phyloP scores from a whole-genome alignment of 495 filamentous ascomycete genomes.

The Geoglossum glabrum region DNA sequence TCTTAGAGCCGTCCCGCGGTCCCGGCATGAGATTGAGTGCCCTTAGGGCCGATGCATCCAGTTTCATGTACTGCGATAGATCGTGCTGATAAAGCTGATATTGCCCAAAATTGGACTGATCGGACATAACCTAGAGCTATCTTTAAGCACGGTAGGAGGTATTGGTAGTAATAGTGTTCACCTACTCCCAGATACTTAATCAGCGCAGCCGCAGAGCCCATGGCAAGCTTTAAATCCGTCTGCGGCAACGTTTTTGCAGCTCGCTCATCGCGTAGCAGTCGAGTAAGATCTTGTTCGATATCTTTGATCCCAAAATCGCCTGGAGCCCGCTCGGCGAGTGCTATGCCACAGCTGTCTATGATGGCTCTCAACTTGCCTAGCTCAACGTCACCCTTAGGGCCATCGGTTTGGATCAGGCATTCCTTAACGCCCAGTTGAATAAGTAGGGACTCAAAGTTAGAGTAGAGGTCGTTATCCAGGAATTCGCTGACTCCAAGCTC shows the following conservation, averaged over 20 bases:
- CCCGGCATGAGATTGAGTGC: conserved; percentile 96
- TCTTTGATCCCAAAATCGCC: conserved; percentile 76
- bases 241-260: conserved; percentile 61
- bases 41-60: conserved; percentile 84
- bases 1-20: conserved; percentile 80
- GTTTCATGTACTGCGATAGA: conserved; percentile 93
- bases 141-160: neutral
- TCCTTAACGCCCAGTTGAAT: conserved; percentile 95
- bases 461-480: conserved; percentile 92
- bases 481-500: conserved; percentile 97
- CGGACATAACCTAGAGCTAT: conserved; percentile 32
- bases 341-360: conserved; percentile 78
- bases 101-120: conserved; percentile 86
- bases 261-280: conserved; percentile 69
- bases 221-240: conserved; percentile 87
- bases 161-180: neutral
- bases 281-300: conserved; percentile 85
- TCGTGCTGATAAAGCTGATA: conserved; percentile 97
- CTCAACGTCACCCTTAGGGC: conserved; percentile 55
- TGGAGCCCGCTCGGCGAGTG: conserved; percentile 54
- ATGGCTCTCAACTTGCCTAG: conserved; percentile 71
- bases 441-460: conserved; percentile 88
- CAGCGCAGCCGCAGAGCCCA: conserved; percentile 83
- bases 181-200: conserved; percentile 84
- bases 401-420: conserved; percentile 61